These are phyloP conservation scores for Neonectria hederae DNA, from an alignment of 2,329 filamentous ascomycete genomes.

Conservation along the genomic window DNA sequence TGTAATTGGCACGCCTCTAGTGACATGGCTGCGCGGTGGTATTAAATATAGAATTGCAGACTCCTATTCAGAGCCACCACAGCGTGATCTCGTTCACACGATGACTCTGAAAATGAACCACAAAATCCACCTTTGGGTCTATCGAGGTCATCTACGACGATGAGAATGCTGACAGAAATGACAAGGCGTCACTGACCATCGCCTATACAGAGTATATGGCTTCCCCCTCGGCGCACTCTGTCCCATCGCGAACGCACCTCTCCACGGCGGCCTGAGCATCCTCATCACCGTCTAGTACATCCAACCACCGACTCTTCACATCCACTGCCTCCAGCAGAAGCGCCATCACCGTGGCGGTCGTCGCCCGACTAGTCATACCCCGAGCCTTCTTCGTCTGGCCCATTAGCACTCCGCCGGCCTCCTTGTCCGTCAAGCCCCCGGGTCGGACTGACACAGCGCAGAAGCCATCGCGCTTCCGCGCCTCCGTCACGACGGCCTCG, in stretches of 20 bases:
- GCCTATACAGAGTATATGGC: slow-evolving; percentile 27
- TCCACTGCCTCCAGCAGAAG: slow-evolving; percentile 55
- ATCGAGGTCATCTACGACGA: background rate
- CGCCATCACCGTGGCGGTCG: slow-evolving; percentile 64
- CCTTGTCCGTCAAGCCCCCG: slow-evolving; percentile 56
- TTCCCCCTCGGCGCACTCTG: slow-evolving; percentile 40
- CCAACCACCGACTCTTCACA: slow-evolving; percentile 58
- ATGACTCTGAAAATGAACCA: background rate
- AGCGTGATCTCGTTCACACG: background rate
- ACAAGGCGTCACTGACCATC: background rate
- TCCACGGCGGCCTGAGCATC: slow-evolving; percentile 41
- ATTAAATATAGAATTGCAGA: background rate
- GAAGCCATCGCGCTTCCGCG: slow-evolving; percentile 49
- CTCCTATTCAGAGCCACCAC: background rate
- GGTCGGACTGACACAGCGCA: slow-evolving; percentile 61
- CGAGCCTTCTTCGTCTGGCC: slow-evolving; percentile 49
- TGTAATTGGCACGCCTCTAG: background rate
- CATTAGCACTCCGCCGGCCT: slow-evolving; percentile 54
- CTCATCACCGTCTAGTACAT: slow-evolving; percentile 61
- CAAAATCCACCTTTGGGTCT: too few species aligned
- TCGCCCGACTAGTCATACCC: slow-evolving; percentile 60
- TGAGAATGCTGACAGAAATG: background rate
- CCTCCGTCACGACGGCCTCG: slow-evolving; percentile 58
- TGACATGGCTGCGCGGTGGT: background rate
- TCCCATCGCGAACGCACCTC: slow-evolving; percentile 34